Conservation (phyloP, 1,284 basidiomycete genomes). For the Entoloma clypeatum region DNA sequence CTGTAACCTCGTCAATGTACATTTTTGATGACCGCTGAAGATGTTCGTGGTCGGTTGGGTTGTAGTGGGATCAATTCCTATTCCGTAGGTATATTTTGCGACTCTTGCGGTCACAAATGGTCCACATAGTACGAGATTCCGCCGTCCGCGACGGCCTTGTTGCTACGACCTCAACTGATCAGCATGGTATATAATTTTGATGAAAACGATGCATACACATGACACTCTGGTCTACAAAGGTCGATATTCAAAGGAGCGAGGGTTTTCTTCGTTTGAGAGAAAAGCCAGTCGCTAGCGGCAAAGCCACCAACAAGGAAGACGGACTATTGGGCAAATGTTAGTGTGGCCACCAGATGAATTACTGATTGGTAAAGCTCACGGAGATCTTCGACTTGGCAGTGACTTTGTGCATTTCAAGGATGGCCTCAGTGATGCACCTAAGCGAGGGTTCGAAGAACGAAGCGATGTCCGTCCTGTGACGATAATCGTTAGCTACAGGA, state of each 20-base stretch:
- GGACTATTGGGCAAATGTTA: constrained; percentile 24
- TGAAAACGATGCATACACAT: constrained; percentile 20
- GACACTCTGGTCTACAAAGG: constrained; percentile 23
- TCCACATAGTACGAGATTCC: no score
- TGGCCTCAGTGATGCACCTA: constrained; percentile 35
- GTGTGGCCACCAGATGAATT: no score
- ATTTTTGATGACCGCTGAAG: no score
- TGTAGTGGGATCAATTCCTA: no score
- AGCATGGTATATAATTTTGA: no score
- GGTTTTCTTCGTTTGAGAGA: constrained; percentile 15
- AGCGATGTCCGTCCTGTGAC: constrained; percentile 34
- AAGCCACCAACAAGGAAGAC: constrained; percentile 46
- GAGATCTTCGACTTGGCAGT: constrained; percentile 24
- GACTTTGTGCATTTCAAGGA: constrained; percentile 32
- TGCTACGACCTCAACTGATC: no score
- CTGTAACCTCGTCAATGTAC: no score
- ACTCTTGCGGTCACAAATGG: no score
- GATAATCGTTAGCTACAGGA: background rate
- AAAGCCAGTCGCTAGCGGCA: constrained; percentile 40
- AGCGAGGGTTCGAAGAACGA: constrained; percentile 45
- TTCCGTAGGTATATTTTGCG: no score
- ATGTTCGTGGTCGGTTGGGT: no score
- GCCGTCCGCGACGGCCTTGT: no score
- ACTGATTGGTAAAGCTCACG: no score
- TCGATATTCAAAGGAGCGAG: constrained; percentile 14